Evolutionary conservation across 768 basidiomycete genomes (phyloP).

Genomic region (Paxillus involutus): DNA sequence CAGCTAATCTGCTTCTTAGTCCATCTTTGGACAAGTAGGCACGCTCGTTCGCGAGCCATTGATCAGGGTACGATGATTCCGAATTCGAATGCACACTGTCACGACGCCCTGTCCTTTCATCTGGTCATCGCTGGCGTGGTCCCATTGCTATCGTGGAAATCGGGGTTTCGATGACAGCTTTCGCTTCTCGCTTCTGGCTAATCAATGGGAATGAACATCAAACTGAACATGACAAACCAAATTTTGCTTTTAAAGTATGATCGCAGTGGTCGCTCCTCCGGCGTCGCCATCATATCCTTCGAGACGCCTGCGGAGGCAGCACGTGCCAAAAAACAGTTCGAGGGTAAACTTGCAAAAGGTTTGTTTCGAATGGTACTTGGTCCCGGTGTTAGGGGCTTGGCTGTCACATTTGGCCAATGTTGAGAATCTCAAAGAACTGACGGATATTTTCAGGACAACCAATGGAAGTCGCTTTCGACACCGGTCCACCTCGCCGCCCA

Average conservation of each 20-base stretch:
- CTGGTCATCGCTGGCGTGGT: conserved; percentile 35
- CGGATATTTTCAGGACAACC: conserved; percentile 60
- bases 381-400: background rate
- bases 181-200: conserved; percentile 48
- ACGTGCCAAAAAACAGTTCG: conserved; percentile 78
- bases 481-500: conserved; percentile 41
- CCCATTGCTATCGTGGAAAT: conserved; percentile 23
- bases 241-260: conserved; percentile 77
- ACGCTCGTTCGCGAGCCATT: conserved; percentile 89
- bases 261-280: conserved; percentile 89
- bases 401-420: background rate
- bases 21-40: conserved; percentile 90
- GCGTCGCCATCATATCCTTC: conserved; percentile 77
- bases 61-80: conserved; percentile 86
- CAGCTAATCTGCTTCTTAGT: conserved; percentile 39
- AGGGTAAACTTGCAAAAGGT: conserved; percentile 91
- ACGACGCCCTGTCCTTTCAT: conserved; percentile 27
- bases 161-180: conserved; percentile 37
- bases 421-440: conserved; percentile 1
- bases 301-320: conserved; percentile 79
- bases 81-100: conserved; percentile 38
- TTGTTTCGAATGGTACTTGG: background rate
- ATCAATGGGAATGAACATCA: conserved; percentile 37
- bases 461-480: conserved; percentile 69
- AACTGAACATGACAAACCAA: conserved; percentile 59